Evolutionary conservation across 1,284 basidiomycete species (phyloP).

Genomic region (Cerrena zonata): DNA sequence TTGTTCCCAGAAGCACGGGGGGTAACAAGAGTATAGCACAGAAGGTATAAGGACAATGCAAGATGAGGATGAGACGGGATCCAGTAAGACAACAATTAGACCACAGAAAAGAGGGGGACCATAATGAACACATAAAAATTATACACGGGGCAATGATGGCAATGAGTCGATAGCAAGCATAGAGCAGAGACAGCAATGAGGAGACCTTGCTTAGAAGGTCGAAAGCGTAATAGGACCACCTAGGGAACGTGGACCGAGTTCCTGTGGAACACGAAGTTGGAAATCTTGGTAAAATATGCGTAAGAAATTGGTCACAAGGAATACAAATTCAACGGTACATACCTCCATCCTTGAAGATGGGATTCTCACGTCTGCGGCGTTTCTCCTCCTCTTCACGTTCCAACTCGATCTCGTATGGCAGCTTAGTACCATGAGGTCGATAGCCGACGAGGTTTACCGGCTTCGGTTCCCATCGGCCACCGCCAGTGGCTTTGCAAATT

Average conservation of each 20-base stretch:
- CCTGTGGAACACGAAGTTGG: slow-evolving; percentile 52
- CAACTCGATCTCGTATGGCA: slow-evolving; percentile 59
- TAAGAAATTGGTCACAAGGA: slow-evolving; percentile 10
- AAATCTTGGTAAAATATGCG: slow-evolving; percentile 39
- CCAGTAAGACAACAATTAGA: background rate
- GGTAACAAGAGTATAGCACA: slow-evolving; percentile 6
- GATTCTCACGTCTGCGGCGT: slow-evolving; percentile 44
- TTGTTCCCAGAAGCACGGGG: background rate
- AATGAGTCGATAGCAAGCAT: background rate
- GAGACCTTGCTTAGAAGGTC: slow-evolving; percentile 41
- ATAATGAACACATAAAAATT: slow-evolving; percentile 1
- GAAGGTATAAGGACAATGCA: background rate
- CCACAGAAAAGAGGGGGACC: background rate
- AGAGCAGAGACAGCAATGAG: background rate
- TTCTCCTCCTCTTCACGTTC: slow-evolving; percentile 56
- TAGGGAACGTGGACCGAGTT: slow-evolving; percentile 34
- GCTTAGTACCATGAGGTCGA: slow-evolving; percentile 57
- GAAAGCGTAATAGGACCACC: slow-evolving; percentile 39
- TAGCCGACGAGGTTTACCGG: slow-evolving; percentile 37
- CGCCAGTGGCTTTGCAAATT: slow-evolving; percentile 69
- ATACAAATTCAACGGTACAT: slow-evolving; percentile 15
- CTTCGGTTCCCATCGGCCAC: slow-evolving; percentile 71
- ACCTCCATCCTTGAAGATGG: slow-evolving; percentile 60
- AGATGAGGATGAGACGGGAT: background rate
- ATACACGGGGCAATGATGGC: background rate